Evolutionary conservation across 306 rosid species (phyloP), one percentile per base, ranked within the genome.

Genomic region (Rosa rugosa): DNA sequence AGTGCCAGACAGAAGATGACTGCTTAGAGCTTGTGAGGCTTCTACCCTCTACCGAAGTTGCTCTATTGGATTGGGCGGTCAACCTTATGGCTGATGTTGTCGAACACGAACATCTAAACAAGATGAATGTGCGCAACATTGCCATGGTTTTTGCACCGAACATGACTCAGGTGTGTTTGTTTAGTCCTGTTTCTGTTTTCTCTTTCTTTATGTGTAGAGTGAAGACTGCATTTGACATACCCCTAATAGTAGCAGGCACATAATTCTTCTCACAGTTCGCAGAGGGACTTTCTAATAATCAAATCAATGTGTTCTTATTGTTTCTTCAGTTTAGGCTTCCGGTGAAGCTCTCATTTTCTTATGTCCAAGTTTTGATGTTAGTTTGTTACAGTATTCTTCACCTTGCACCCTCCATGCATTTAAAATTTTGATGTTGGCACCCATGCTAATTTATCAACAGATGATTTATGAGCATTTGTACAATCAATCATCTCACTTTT

Each of bases 91-190:
- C 93, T 71, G 98, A 94, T 84, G 97, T 94, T 78, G 98, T 88
- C 66, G 83, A 88, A 71, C 87, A 86, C 20, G 97, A 92, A 85
- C 79, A 89, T 83, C 77, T 89, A 45, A 92, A 94, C 90, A 94
- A 91, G 88, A 94, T 92, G 98, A 93, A 91, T 14, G 97, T 91
- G 3, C 92, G 86, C 78, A 94, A 94, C 73, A 81, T 94, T 14
- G 97, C 97, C 77, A 88, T 91, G 97, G 97, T 94, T 91, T 94
- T 94, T 81, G 97, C 98, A 8, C 98, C 98, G 25, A 94, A 94
- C 87, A 94, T 94, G 98, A 94, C 98, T 86, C 91, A 89, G 92
- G 98, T 90, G 41, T 72, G 86, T 81, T 53, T 73, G 56, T 25
- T 76, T 67, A 42, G 20, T 70, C 22, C 65, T 51, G 49, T 71